Evolutionary conservation across 2,329 filamentous ascomycete species (phyloP), one percentile per base, ranked within the genome.

Genomic region (Drechslerella dactyloides): DNA sequence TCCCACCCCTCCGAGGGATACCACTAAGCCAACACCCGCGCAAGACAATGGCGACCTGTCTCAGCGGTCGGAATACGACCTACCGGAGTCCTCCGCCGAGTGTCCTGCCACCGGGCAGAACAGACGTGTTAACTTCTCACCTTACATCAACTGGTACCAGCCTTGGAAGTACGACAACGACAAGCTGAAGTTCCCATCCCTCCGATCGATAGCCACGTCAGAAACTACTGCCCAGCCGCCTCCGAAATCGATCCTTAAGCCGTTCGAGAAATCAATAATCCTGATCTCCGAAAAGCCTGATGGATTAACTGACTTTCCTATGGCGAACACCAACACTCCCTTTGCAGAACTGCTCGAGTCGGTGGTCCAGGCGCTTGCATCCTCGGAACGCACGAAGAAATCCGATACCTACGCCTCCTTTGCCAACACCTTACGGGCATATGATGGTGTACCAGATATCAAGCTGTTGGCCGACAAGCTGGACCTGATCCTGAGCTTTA

Each of bases 351-450:
- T 97, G 88, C 81, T 97, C 74, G 90, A 96, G 76, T 96, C 91
- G 0, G 87, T 91, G 3, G 85, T 91, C 37, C 88, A 90, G 79
- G 90, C 94, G 80, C 84, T 99, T 53, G 90, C 89, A 40, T 87
- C 90, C 21, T 83, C 86, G 30, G 89, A 92, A 75, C 84, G 89
- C 59, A 85, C 87, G 65, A 87, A 86, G 11, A 89, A 89, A 75
- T 80, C 94, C 33, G 94, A 99, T 80, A 91, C 93, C 54, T 97
- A 99, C 77, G 87, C 88, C 78, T 89, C 89, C 76, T 82, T 99
- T 50, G 86, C 89, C 33, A 85, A 87, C 35, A 87, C 89, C 2
- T 82, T 97, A 75, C 90, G 91, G 78, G 85, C 89, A 4, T 96
- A 93, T 65, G 90, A 93, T 73, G 90, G 90, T 75, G 81, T 96